phyloP scores from a whole-genome alignment of 2,329 filamentous ascomycete species.

The Aspergillus terreus region DNA sequence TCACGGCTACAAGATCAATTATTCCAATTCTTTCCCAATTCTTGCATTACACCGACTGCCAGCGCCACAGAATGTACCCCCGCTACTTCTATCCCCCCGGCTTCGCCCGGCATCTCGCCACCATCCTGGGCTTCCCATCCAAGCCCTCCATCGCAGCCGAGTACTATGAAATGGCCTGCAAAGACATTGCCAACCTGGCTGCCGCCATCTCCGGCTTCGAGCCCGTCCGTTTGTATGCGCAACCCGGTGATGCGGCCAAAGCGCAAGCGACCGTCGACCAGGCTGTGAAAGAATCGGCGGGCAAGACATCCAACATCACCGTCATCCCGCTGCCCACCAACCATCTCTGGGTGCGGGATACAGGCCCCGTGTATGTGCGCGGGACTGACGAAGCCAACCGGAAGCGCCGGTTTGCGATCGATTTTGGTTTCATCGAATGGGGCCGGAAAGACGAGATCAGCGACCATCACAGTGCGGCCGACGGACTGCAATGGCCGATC shows the following conservation, averaged over 20 bases:
- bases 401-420: conserved; percentile 9
- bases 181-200: conserved; percentile 25
- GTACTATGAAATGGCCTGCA: conserved; percentile 17
- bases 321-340: conserved; percentile 16
- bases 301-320: conserved; percentile 8
- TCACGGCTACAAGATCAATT: too few species aligned
- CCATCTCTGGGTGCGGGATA: conserved; percentile 19
- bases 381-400: conserved; percentile 6
- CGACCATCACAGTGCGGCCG: conserved; percentile 10
- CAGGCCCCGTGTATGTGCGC: conserved; percentile 16
- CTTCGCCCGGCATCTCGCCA: conserved; percentile 22
- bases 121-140: conserved; percentile 26
- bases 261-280: conserved; percentile 9
- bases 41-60: too few species aligned
- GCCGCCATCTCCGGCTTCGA: conserved; percentile 28
- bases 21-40: too few species aligned
- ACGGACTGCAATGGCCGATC: conserved; percentile 12
- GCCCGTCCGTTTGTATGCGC: conserved; percentile 27
- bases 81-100: conserved; percentile 19
- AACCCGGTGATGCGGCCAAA: conserved; percentile 20
- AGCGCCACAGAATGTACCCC: too few species aligned
- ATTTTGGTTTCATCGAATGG: conserved; percentile 20
- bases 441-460: conserved; percentile 14
- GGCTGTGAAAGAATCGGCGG: conserved; percentile 4
- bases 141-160: conserved; percentile 18